phyloP scores from a whole-genome alignment of 805 yeast species.

The Saccharomycopsis oosterbeekiorum region DNA sequence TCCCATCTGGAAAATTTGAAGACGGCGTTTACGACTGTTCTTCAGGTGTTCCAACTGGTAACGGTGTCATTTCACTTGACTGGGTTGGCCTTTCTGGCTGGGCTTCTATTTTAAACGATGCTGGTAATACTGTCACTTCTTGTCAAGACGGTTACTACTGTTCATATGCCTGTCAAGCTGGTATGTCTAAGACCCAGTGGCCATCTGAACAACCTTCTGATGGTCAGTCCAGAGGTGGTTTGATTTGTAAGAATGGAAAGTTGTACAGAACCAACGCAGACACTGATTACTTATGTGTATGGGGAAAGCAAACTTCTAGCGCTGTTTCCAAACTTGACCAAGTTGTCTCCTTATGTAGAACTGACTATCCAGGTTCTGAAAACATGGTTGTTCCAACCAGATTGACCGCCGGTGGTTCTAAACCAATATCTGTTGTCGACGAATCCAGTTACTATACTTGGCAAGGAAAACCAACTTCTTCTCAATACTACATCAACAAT shows the following conservation, averaged over 20 bases:
- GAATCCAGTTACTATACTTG: slow-evolving; percentile 69
- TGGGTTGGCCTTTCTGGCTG: slow-evolving; percentile 73
- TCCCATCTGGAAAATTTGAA: slow-evolving; percentile 44
- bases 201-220: slow-evolving; percentile 76
- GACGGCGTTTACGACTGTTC: slow-evolving; percentile 67
- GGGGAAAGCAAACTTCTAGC: slow-evolving; percentile 67
- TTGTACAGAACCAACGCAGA: slow-evolving; percentile 70
- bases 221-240: slow-evolving; percentile 94
- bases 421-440: slow-evolving; percentile 73
- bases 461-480: slow-evolving; percentile 75
- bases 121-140: slow-evolving; percentile 55
- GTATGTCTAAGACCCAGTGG: slow-evolving; percentile 99
- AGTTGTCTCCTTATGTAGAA: slow-evolving; percentile 86
- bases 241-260: slow-evolving; percentile 74
- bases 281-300: slow-evolving; percentile 65
- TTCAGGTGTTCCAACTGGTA: slow-evolving; percentile 58
- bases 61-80: slow-evolving; percentile 73
- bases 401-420: slow-evolving; percentile 52
- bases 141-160: slow-evolving; percentile 91
- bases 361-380: slow-evolving; percentile 99
- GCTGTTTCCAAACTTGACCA: slow-evolving; percentile 56
- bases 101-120: slow-evolving; percentile 53
- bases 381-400: slow-evolving; percentile 94
- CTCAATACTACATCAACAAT: slow-evolving; percentile 95
- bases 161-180: slow-evolving; percentile 96